phyloP scores from a whole-genome alignment of 1,284 basidiomycete genomes.

The Ustilago curta region DNA sequence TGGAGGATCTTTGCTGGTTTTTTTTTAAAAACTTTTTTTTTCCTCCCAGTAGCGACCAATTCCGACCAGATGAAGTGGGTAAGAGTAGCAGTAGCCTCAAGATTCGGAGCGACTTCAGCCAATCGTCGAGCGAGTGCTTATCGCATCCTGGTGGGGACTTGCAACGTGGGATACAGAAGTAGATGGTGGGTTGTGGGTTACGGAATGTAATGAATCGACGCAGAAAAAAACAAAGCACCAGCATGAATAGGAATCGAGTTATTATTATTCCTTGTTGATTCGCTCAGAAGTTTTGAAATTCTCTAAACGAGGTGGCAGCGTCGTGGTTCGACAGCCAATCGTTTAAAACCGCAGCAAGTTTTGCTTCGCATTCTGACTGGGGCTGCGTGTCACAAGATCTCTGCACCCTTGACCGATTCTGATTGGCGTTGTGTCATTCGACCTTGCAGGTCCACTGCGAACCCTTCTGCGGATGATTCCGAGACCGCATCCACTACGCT shows the following conservation, averaged over 20 bases:
- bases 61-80: background rate
- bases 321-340: constrained; percentile 1
- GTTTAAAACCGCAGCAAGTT: constrained; percentile 1
- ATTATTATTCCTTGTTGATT: too few relatives aligned
- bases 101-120: constrained; percentile 6
- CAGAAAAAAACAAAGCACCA: too few relatives aligned
- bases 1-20: background rate
- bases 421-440: constrained; percentile 13
- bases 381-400: background rate
- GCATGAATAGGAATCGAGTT: too few relatives aligned
- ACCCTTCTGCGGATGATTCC: background rate
- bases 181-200: background rate
- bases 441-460: constrained; percentile 1
- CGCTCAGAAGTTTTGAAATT: background rate
- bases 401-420: background rate
- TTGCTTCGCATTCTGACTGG: constrained; percentile 7
- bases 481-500: background rate
- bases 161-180: background rate
- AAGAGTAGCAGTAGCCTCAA: background rate
- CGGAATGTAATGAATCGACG: background rate
- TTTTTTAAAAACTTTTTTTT: background rate
- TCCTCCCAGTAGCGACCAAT: background rate
- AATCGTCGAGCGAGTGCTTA: constrained; percentile 22
- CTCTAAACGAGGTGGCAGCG: background rate
- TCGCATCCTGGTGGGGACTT: constrained; percentile 21